Conservation (phyloP, 345 rosid species). For the Melaleuca quinquenervia region DNA sequence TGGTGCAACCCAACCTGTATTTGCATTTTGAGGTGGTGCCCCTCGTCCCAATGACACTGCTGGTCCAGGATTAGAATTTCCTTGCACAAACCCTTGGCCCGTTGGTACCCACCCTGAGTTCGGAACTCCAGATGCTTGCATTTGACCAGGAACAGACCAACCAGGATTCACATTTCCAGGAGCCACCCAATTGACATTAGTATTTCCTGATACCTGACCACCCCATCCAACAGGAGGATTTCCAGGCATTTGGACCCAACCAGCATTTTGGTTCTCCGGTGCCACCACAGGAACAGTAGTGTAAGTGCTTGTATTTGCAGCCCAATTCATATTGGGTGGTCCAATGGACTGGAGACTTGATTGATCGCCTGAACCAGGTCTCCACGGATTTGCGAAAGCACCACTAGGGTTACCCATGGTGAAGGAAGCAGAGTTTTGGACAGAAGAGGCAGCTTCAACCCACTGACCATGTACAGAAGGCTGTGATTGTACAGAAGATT, state of each 20-base stretch:
- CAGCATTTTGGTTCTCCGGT: slow-evolving; percentile 25
- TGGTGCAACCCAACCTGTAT: slow-evolving; percentile 48
- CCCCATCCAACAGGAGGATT: slow-evolving; percentile 30
- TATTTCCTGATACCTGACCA: slow-evolving; percentile 38
- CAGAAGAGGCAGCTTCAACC: slow-evolving; percentile 26
- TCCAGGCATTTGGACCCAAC: slow-evolving; percentile 33
- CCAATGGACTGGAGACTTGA: slow-evolving; percentile 23
- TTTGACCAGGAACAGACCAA: neutral
- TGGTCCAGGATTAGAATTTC: slow-evolving; percentile 26
- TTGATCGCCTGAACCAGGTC: slow-evolving; percentile 32
- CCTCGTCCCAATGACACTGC: slow-evolving; percentile 46
- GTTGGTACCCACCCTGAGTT: slow-evolving; percentile 26
- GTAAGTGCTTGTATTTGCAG: slow-evolving; percentile 27
- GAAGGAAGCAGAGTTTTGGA: slow-evolving; percentile 32
- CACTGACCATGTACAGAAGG: slow-evolving; percentile 13
- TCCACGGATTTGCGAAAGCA: slow-evolving; percentile 51
- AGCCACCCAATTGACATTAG: slow-evolving; percentile 20
- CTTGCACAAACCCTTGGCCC: slow-evolving; percentile 36
- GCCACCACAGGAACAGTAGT: slow-evolving; percentile 19
- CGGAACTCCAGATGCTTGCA: neutral
- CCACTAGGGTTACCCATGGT: slow-evolving; percentile 19
- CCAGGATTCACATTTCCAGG: slow-evolving; percentile 4
- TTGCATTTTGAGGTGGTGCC: slow-evolving; percentile 38
- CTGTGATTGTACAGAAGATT: slow-evolving; percentile 11
- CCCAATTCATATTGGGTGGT: slow-evolving; percentile 38